Conservation (phyloP, 208 protist genomes). For the Wallacemonas rigidus region DNA sequence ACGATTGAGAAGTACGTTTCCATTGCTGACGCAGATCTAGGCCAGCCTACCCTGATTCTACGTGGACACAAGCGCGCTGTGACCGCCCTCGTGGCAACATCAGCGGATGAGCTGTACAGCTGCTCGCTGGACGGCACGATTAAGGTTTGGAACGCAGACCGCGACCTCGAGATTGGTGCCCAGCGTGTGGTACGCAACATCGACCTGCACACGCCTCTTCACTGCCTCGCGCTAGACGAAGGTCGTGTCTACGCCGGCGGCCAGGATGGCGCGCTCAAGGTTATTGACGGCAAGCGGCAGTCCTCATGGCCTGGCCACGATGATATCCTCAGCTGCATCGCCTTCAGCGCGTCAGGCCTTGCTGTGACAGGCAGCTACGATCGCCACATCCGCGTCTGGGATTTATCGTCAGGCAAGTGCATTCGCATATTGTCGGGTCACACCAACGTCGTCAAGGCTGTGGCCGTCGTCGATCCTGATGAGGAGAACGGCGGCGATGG, state of each 20-base stretch:
- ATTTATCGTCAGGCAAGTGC: slow-evolving; percentile 49
- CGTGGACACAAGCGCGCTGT: slow-evolving; percentile 67
- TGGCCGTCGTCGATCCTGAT: slow-evolving; percentile 32
- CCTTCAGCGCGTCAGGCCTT: slow-evolving; percentile 38
- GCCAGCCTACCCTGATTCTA: slow-evolving; percentile 47
- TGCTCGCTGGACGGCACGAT: slow-evolving; percentile 79
- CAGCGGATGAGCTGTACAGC: slow-evolving; percentile 51
- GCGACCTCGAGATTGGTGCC: slow-evolving; percentile 24
- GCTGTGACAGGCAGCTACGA: slow-evolving; percentile 77
- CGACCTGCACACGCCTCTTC: slow-evolving; percentile 48
- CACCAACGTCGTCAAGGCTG: slow-evolving; percentile 54
- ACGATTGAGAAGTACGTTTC: slow-evolving; percentile 73
- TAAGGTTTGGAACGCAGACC: slow-evolving; percentile 60
- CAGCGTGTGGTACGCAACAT: slow-evolving; percentile 35
- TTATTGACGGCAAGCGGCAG: slow-evolving; percentile 60
- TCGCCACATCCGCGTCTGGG: slow-evolving; percentile 72
- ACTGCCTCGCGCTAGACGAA: slow-evolving; percentile 45
- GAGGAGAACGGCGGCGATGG: slow-evolving; percentile 44
- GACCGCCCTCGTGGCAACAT: slow-evolving; percentile 51
- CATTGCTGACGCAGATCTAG: slow-evolving; percentile 53
- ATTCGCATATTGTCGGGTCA: slow-evolving; percentile 72
- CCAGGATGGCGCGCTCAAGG: slow-evolving; percentile 61
- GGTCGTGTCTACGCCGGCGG: slow-evolving; percentile 59
- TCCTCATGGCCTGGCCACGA: slow-evolving; percentile 65
- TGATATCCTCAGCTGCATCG: slow-evolving; percentile 60